Percentiles rank a stretch among this genome's conserved stretches.
Conservation (phyloP, 345 rosid species). For the Erysimum cheiranthoides region DNA sequence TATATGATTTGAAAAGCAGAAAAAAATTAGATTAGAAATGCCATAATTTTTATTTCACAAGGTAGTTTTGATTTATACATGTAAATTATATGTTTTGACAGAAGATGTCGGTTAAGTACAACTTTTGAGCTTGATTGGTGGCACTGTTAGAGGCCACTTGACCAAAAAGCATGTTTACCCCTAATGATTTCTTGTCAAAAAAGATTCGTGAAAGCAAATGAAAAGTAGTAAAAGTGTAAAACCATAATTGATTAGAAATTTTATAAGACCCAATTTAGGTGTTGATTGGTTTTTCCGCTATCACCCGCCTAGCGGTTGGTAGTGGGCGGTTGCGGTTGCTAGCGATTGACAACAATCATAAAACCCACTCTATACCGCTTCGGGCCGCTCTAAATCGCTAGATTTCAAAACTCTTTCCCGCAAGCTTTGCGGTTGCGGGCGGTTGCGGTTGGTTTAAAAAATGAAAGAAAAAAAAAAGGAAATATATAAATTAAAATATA, state of each 20-base stretch:
- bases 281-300: no score
- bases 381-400: no score
- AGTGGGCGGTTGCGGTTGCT: no score
- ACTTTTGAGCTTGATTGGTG: slow-evolving; percentile 44
- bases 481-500: no score
- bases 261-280: not conserved
- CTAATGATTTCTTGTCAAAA: slow-evolving; percentile 40
- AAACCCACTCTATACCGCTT: no score
- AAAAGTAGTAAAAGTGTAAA: slow-evolving; percentile 16
- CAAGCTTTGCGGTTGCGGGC: no score
- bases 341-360: no score
- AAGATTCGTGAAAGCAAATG: slow-evolving; percentile 26
- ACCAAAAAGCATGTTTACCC: slow-evolving; percentile 33
- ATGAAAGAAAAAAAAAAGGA: no score
- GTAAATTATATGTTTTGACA: not conserved
- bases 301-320: no score
- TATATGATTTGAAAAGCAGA: not conserved
- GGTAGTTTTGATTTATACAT: not conserved
- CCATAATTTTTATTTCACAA: not conserved
- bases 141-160: slow-evolving; percentile 38
- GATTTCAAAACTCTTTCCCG: no score
- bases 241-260: slow-evolving; percentile 14
- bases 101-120: slow-evolving; percentile 38
- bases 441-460: no score
- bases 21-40: not conserved